Evolutionary conservation across 2,329 filamentous ascomycete genomes (phyloP), one percentile per base, ranked within the genome.

Genomic region (Trichoderma oligosporum): DNA sequence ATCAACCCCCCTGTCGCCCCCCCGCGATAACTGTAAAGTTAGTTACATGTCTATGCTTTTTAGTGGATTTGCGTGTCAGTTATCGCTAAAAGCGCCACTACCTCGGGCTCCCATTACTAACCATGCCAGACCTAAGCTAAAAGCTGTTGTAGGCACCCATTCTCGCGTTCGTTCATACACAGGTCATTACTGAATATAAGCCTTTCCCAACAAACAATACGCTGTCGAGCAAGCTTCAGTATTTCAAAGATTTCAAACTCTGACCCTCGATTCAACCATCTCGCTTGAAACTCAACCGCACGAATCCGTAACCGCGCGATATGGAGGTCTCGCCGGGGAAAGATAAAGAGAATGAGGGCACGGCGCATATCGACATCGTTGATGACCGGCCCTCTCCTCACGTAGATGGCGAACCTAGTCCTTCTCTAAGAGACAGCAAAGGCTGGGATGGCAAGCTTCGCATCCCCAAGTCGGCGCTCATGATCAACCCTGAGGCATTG

Each of bases 391-490:
- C 68, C 20, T 69, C 73, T 4, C 71, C 74, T 7, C 69, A 65
- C 14, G 66, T 69, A 54, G 74, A 79, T 5, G 74, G 68, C 53
- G 73, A 78, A 56, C 63, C 71, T 14, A 81, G 78, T 62, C 76
- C 78, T 4, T 75, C 73, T 11, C 70, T 83, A 48, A 77, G 75
- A 61, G 82, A 84, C 64, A 84, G 81, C 73, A 85, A 82, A 66
- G 89, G 89, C 60, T 93, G 89, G 89, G 89, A 93, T 71, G 89
- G 89, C 61, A 93, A 93, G 74, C 78, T 93, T 59, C 81, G 89
- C 36, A 74, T 96, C 49, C 85, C 88, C 61, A 86, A 82, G 68
- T 67, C 71, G 8, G 69, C 71, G 7, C 76, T 83, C 29, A 76
- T 95, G 45, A 78, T 82, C 22, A 95, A 96, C 67, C 88, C 90